Conservation (phyloP, 2,329 filamentous ascomycete species). For the Colletotrichum somersetense region DNA sequence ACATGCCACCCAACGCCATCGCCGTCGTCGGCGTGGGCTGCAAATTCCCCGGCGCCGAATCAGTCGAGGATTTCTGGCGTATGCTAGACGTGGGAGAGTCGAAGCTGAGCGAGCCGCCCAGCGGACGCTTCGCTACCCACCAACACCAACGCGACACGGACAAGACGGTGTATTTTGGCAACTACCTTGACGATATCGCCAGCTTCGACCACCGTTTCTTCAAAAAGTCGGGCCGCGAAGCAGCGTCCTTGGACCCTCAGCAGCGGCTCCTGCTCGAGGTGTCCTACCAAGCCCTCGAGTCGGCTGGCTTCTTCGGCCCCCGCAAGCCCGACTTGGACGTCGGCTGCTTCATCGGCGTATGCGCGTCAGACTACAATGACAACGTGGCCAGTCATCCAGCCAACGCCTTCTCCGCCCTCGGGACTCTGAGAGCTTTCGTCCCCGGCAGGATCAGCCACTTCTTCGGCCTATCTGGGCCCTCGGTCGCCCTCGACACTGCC, state of each 20-base stretch:
- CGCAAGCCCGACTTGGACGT: slow-evolving; percentile 44
- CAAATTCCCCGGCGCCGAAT: no score
- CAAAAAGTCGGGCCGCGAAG: slow-evolving; percentile 43
- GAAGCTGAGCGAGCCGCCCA: no score
- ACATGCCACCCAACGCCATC: no score
- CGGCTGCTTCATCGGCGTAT: slow-evolving; percentile 47
- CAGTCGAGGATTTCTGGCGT: no score
- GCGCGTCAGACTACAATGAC: slow-evolving; percentile 46
- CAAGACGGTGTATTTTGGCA: neutral
- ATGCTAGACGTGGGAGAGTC: no score
- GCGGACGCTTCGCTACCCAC: no score
- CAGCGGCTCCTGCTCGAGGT: slow-evolving; percentile 25
- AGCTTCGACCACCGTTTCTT: neutral
- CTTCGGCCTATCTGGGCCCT: neutral
- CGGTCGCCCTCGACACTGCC: slow-evolving; percentile 46
- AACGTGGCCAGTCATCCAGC: slow-evolving; percentile 49
- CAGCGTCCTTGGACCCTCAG: slow-evolving; percentile 40
- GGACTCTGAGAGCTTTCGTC: slow-evolving; percentile 46
- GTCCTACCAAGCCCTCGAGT: slow-evolving; percentile 22
- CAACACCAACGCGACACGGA: no score
- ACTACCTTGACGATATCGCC: neutral
- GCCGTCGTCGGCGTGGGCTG: no score
- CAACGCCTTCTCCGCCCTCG: slow-evolving; percentile 49
- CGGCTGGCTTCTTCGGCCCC: slow-evolving; percentile 45
- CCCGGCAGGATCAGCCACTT: slow-evolving; percentile 7